Conservation (phyloP, 495 filamentous ascomycete genomes). For the Niebla homalea region DNA sequence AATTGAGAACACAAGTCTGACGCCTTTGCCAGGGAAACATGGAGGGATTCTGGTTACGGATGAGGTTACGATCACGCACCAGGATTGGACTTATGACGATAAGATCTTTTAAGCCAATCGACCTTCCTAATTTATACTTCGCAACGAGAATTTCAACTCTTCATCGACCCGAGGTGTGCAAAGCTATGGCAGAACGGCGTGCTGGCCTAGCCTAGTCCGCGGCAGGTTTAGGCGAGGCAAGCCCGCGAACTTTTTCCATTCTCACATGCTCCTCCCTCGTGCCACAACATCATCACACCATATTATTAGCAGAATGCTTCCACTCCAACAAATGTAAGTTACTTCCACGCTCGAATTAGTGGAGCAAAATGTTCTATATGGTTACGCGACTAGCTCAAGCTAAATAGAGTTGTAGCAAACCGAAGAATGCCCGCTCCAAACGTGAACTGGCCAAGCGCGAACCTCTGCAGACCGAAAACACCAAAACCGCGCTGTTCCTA, state of each 20-base stretch:
- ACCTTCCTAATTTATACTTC: no score
- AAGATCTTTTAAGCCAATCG: background rate
- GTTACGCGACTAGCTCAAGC: background rate
- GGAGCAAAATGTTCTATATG: background rate
- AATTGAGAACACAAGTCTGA: background rate
- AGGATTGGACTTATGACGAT: conserved; percentile 9
- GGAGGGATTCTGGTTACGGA: conserved; percentile 5
- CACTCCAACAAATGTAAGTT: conserved; percentile 35
- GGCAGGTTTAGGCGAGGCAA: background rate
- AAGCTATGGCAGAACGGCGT: no score
- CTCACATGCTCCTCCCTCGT: background rate
- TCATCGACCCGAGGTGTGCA: no score
- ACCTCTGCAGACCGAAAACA: conserved; percentile 77
- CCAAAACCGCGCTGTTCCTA: conserved; percentile 76
- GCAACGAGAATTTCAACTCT: no score
- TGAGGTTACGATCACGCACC: conserved; percentile 5
- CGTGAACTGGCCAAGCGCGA: conserved; percentile 80
- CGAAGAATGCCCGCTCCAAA: conserved; percentile 86
- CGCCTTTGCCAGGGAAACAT: background rate
- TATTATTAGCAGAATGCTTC: background rate
- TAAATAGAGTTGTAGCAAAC: conserved; percentile 47
- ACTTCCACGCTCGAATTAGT: conserved; percentile 1
- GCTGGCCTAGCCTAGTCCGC: no score
- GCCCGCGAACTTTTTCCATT: background rate
- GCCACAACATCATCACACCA: background rate